Conservation (phyloP, 768 basidiomycete species). For the Agaricus subrufescens region DNA sequence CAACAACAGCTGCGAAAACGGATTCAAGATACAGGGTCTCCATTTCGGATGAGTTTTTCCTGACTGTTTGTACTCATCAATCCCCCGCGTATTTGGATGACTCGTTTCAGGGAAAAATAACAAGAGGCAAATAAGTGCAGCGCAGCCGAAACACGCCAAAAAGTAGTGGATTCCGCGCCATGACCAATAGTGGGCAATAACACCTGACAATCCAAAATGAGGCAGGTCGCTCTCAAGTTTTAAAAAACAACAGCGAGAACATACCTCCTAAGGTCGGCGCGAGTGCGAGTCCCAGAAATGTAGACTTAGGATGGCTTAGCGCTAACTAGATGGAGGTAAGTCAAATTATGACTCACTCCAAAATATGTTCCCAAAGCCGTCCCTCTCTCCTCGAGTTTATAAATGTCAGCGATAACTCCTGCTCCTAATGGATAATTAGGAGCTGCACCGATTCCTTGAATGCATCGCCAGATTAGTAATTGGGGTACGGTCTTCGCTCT, state of each 20-base stretch:
- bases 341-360: slow-evolving; percentile 27
- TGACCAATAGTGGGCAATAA: slow-evolving; percentile 52
- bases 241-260: neutral
- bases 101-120: slow-evolving; percentile 61
- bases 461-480: slow-evolving; percentile 58
- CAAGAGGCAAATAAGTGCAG: slow-evolving; percentile 34
- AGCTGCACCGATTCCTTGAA: slow-evolving; percentile 68
- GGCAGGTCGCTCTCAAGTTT: neutral
- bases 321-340: neutral
- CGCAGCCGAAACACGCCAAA: slow-evolving; percentile 35
- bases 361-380: slow-evolving; percentile 58
- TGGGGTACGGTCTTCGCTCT: slow-evolving; percentile 33
- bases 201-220: slow-evolving; percentile 23
- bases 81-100: slow-evolving; percentile 51
- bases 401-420: slow-evolving; percentile 65
- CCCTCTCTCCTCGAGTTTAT: slow-evolving; percentile 56
- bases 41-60: slow-evolving; percentile 14
- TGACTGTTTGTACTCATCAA: slow-evolving; percentile 36
- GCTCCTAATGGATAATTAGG: slow-evolving; percentile 50
- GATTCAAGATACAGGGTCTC: slow-evolving; percentile 46
- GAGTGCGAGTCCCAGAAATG: slow-evolving; percentile 54
- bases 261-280: slow-evolving; percentile 55
- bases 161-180: slow-evolving; percentile 58
- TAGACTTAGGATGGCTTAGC: slow-evolving; percentile 27
- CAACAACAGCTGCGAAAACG: slow-evolving; percentile 40